Base-by-base conservation (phyloP, 1,284 basidiomycete genomes). In the Cryptococcus maquisensis region DNA sequence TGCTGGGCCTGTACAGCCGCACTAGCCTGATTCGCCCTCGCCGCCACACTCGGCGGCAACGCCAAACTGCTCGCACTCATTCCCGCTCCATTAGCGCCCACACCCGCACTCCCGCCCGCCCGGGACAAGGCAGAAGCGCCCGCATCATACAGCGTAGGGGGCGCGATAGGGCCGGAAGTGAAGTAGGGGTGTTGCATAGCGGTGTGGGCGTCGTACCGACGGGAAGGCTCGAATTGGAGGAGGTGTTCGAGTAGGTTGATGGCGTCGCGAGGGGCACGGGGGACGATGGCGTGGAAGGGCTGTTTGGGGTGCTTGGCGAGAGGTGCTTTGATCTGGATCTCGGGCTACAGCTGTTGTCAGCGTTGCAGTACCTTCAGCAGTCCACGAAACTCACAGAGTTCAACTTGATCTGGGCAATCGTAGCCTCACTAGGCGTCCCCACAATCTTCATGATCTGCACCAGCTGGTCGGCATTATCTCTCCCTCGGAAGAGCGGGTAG, bases 381-480 rank as follows among this genome's bases (percentile, higher is more conserved):
- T 45, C 40, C 35, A 32, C 4, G 40, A 8, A 32, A 79, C 87
- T 57, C 64, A 94, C 94, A 49, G 92, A 92, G 76, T 98, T 94
- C 52, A 86, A 86, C 46, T 85, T 83, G 71, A 98, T 93, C 73
- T 95, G 90, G 65, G 88, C 83, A 56, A 98, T 81, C 20, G 89
- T 88, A 18, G 85, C 82, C 47, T 98, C 93, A 58, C 90, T 87
- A 0, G 96, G 96, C 0, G 96, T 98, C 15, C 96, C 96, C 57
- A 98, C 85, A 56, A 98, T 90, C 66, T 94, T 85, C 84, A 99
- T 91, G 71, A 99, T 99, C 71, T 97, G 94, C 51, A 95, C 82
- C 13, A 99, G 81, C 73, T 99, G 96, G 75, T 99, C 96, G 66
- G 94, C 89, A 72, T 98, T 98, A 75, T 99, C 96, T 59, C 95